Base-by-base conservation (phyloP, 257 asterid species). In the Eustoma russellianum region DNA sequence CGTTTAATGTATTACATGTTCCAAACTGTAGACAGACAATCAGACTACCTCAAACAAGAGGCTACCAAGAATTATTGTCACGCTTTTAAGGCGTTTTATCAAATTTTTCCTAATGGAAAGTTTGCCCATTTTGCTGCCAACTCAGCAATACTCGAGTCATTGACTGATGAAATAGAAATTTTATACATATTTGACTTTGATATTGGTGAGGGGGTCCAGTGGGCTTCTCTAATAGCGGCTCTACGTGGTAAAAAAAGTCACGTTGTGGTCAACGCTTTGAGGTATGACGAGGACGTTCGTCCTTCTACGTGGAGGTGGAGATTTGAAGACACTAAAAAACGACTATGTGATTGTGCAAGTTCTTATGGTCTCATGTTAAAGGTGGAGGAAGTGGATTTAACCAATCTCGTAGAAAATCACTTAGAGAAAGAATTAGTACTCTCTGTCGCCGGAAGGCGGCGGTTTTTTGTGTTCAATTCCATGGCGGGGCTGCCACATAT, bases 121-220 rank as follows among this genome's bases (percentile, higher is more conserved):
- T 54, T 80, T 17, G 89, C 94, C 46, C 89, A 83, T 53, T 72
- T 80, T 45, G 55, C 74, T 1, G 86, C 89, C 7, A 83, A 74
- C 53, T 59, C 73, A 2, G 78, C 79, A 1, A 76, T 83, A 35
- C 72, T 83, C 11, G 84, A 76, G 51, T 70, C 86, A 14, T 38
- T 78, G 50, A 80, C 86, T 0, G 50, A 50, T 16, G 77, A 67
- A 35, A 67, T 41, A 4, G 50, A 14, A 7, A 12, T 17, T 7
- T 12, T 80, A 17, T 77, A 46, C 7, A 51, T 80, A 2, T 67
- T 76, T 33, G 94, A 83, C 44, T 83, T 78, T 10, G 84, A 80
- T 19, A 50, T 69, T 9, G 84, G 82, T 9, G 84, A 80, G 17
- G 89, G 86, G 16, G 58, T 76, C 12, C 94, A 83, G n/a, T 83